Evolutionary conservation across 768 basidiomycete species (phyloP).

Genomic region (Coprinopsis marcescibilis): DNA sequence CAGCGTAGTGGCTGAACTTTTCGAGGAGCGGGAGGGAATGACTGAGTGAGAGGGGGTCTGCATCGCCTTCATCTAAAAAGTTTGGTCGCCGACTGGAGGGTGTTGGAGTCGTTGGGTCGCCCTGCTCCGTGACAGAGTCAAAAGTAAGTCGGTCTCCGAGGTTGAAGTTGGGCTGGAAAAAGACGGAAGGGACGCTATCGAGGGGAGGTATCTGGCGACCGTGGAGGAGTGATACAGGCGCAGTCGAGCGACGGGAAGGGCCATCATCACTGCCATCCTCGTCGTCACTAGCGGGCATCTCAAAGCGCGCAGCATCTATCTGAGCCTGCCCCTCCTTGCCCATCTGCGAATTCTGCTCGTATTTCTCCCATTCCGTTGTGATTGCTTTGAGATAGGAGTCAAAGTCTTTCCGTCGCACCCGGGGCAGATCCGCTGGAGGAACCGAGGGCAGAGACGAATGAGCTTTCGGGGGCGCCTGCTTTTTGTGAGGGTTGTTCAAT

Average conservation of each 20-base stretch:
- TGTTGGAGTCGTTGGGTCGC: constrained; percentile 18
- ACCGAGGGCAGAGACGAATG: constrained; percentile 74
- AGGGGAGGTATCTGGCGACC: constrained; percentile 59
- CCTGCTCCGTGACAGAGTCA: constrained; percentile 65
- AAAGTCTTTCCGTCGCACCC: constrained; percentile 78
- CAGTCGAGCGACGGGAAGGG: constrained; percentile 16
- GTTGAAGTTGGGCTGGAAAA: constrained; percentile 75
- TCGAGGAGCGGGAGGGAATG: constrained; percentile 76
- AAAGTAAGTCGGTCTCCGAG: constrained; percentile 78
- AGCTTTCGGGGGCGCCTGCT: constrained; percentile 80
- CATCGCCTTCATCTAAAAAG: constrained; percentile 19
- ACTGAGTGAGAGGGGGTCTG: constrained; percentile 58
- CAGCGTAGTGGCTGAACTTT: constrained; percentile 86
- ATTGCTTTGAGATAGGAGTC: constrained; percentile 74
- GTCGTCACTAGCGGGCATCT: constrained; percentile 4
- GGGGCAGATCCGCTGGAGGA: constrained; percentile 68
- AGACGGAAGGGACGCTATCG: constrained; percentile 71
- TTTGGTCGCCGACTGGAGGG: constrained; percentile 4
- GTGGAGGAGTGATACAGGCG: constrained; percentile 22
- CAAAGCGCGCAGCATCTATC: constrained; percentile 21
- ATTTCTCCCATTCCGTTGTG: constrained; percentile 70
- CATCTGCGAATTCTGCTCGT: constrained; percentile 43
- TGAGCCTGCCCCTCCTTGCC: constrained; percentile 35
- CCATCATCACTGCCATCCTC: constrained; percentile 20
- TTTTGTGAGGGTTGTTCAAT: constrained; percentile 83